A percentile compares a stretch with the other conserved stretches of the same genome.
phyloP scores from a whole-genome alignment of 202 grass and related monocot genomes.

The Panicum virgatum region DNA sequence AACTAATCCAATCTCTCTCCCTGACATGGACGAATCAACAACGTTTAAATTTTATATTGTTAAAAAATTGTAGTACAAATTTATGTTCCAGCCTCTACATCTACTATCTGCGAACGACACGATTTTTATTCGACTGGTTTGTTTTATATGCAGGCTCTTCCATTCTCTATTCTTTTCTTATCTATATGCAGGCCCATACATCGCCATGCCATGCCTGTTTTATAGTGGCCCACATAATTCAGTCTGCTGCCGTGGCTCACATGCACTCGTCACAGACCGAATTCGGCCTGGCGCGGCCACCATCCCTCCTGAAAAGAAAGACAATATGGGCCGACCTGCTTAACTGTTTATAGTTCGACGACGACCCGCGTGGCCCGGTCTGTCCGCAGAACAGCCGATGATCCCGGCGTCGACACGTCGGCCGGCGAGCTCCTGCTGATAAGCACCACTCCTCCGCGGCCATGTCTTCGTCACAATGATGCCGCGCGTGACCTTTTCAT shows the following conservation, averaged over 20 bases:
- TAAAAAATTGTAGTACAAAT: not conserved
- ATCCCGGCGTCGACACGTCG: conserved; percentile 24
- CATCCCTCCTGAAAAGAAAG: conserved; percentile 3
- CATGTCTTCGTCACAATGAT: not conserved
- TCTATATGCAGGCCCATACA: not conserved
- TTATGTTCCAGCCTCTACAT: not conserved
- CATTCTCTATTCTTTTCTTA: not conserved
- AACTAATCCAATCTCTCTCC: not conserved
- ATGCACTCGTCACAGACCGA: too few relatives aligned
- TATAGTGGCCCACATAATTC: not conserved
- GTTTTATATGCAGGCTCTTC: too few relatives aligned
- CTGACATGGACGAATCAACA: not conserved
- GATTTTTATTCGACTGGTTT: not conserved
- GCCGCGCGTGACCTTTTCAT: conserved; percentile 27
- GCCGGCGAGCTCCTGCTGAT: not conserved
- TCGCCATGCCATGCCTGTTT: not conserved
- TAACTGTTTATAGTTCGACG: not conserved
- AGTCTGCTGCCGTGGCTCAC: not conserved
- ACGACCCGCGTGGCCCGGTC: conserved; percentile 12
- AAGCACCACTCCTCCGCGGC: not conserved
- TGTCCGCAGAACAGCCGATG: not conserved
- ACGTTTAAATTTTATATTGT: not conserved
- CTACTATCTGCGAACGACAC: not conserved
- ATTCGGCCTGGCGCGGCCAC: conserved; percentile 20
- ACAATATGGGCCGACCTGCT: conserved; percentile 15